Conservation (phyloP, 345 rosid genomes). For the Citrus glauca region DNA sequence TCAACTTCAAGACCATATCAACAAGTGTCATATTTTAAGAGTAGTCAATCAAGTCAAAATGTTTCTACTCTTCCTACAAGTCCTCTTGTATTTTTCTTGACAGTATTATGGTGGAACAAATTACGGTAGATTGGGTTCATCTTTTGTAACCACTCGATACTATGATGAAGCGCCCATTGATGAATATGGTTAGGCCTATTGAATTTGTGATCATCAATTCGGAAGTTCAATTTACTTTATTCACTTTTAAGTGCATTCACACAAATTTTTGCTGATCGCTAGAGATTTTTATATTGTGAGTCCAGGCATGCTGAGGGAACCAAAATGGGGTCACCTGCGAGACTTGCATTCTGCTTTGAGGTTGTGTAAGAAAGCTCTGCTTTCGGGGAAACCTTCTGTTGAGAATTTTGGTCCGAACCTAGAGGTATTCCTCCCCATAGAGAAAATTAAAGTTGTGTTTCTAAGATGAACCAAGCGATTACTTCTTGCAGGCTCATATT, state of each 20-base stretch:
- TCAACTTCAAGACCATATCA: background rate
- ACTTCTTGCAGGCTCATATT: slow-evolving; percentile 29
- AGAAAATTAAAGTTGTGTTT: background rate
- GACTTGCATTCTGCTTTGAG: slow-evolving; percentile 44
- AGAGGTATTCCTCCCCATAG: slow-evolving; percentile 24
- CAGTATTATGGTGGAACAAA: slow-evolving; percentile 58
- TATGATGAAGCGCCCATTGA: slow-evolving; percentile 56
- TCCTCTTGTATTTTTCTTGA: background rate
- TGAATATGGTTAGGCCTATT: slow-evolving; percentile 32
- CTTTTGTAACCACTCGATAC: slow-evolving; percentile 47
- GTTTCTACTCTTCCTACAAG: background rate
- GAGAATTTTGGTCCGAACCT: slow-evolving; percentile 19
- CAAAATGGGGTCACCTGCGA: slow-evolving; percentile 50
- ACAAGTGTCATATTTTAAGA: background rate
- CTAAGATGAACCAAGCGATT: background rate
- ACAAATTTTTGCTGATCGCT: background rate
- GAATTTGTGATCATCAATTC: background rate
- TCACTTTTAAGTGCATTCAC: background rate
- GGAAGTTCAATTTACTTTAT: background rate
- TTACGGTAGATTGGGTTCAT: slow-evolving; percentile 34
- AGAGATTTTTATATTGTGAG: background rate
- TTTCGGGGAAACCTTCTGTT: slow-evolving; percentile 30
- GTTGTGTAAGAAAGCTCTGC: slow-evolving; percentile 33
- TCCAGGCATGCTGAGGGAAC: slow-evolving; percentile 40
- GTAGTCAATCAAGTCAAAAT: background rate